phyloP scores from a whole-genome alignment of 2,329 filamentous ascomycete species.

The Plectosphaerella plurivora region DNA sequence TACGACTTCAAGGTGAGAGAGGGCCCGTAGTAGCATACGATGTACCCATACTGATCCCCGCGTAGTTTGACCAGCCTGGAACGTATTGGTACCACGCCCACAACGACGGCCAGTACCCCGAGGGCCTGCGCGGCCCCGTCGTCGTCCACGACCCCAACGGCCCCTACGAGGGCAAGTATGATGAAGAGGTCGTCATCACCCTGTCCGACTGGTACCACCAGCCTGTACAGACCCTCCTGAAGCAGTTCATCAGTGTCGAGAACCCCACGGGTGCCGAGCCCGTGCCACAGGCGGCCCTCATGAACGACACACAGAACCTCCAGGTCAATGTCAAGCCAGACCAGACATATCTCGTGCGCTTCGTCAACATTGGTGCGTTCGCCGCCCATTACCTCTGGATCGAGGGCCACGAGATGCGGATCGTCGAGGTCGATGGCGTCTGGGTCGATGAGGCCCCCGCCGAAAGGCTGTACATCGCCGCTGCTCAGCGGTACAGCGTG shows the following conservation, averaged over 20 bases:
- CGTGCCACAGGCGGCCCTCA: constrained; percentile 45
- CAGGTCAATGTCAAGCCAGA: constrained; percentile 39
- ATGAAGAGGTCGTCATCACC: constrained; percentile 52
- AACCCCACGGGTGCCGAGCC: constrained; percentile 51
- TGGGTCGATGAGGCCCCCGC: constrained; percentile 39
- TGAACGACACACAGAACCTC: constrained; percentile 44
- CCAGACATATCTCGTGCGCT: constrained; percentile 49
- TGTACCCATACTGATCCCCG: neutral
- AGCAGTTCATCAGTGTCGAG: constrained; percentile 38
- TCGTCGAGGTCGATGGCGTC: constrained; percentile 48
- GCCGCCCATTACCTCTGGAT: constrained; percentile 42
- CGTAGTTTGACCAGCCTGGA: constrained; percentile 11
- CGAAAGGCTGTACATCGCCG: constrained; percentile 38
- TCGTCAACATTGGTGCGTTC: constrained; percentile 50
- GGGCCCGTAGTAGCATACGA: neutral
- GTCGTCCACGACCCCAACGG: constrained; percentile 49
- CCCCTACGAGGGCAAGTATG: constrained; percentile 41
- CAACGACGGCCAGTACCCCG: constrained; percentile 46
- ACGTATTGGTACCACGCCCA: constrained; percentile 57
- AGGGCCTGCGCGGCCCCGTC: constrained; percentile 52
- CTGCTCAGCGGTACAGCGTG: constrained; percentile 44
- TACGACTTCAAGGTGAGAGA: constrained; percentile 50
- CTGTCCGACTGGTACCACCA: constrained; percentile 59
- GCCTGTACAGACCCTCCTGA: constrained; percentile 43
- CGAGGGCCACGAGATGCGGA: constrained; percentile 37